Conservation (phyloP, 352 stramenopile species). For the Phytophthora macrochlamydospora region DNA sequence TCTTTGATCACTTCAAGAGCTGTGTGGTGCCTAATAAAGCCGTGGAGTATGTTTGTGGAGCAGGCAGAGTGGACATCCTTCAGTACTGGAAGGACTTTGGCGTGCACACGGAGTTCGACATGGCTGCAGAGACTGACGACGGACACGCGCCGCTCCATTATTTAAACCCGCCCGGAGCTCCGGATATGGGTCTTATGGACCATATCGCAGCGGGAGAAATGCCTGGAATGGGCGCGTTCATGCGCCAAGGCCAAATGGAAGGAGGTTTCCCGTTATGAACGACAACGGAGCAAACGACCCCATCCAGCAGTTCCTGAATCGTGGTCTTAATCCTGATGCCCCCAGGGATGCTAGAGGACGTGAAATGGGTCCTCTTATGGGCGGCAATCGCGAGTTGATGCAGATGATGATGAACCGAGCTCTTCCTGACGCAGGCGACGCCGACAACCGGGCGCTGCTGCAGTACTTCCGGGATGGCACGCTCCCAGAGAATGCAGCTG, state of each 20-base stretch:
- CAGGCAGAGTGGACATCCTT: neutral
- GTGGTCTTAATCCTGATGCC: neutral
- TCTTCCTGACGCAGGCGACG: neutral
- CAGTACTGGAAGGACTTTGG: constrained; percentile 1
- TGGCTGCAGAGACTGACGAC: neutral
- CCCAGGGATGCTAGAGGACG: neutral
- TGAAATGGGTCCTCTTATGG: no score
- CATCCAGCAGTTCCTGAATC: neutral
- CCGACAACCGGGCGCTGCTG: neutral
- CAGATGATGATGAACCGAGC: neutral
- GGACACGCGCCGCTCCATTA: neutral
- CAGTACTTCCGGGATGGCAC: neutral
- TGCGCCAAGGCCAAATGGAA: neutral
- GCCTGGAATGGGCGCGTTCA: neutral
- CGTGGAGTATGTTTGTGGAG: neutral
- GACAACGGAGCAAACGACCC: neutral
- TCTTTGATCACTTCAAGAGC: constrained; percentile 3
- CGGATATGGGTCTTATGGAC: no score
- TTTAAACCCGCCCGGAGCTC: neutral
- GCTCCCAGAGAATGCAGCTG: neutral
- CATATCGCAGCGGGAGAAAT: no score
- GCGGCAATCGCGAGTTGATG: neutral
- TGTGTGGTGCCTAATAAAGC: constrained; percentile 1
- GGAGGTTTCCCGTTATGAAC: neutral
- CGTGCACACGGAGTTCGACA: neutral